phyloP scores from a whole-genome alignment of 139 green algal species.

The Chlorella sp. region DNA sequence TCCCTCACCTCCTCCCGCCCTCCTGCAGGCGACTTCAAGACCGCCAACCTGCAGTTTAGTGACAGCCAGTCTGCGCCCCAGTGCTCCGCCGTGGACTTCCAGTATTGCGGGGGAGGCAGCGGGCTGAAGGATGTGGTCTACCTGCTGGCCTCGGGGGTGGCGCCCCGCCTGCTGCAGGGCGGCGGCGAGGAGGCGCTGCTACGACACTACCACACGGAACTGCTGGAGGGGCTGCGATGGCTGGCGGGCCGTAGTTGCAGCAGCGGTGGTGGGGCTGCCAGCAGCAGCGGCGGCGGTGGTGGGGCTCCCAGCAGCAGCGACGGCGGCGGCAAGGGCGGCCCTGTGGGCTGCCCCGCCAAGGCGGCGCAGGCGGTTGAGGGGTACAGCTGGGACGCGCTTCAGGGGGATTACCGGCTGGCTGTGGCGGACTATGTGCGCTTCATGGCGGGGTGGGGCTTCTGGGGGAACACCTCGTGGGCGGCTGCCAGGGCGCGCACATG shows the following conservation, averaged over 20 bases:
- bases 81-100: slow-evolving; percentile 46
- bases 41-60: not conserved
- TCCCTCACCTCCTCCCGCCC: not conserved
- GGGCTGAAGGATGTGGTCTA: slow-evolving; percentile 69
- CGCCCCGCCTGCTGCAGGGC: slow-evolving; percentile 37
- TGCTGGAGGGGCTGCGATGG: slow-evolving; percentile 28
- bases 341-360: not conserved
- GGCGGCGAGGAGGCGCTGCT: slow-evolving; percentile 51
- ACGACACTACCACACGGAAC: slow-evolving; percentile 49
- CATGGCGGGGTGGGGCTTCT: slow-evolving; percentile 63
- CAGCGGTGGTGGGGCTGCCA: not conserved
- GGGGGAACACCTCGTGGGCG: slow-evolving; percentile 29
- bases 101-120: slow-evolving; percentile 62
- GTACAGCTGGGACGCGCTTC: slow-evolving; percentile 19
- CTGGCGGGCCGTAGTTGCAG: not conserved
- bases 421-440: slow-evolving; percentile 66
- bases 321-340: not conserved
- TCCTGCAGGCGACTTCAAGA: slow-evolving; percentile 7
- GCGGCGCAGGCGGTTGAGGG: slow-evolving; percentile 5
- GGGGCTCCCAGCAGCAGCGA: not conserved
- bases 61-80: not conserved
- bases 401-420: slow-evolving; percentile 4
- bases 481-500: not conserved
- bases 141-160: slow-evolving; percentile 56
- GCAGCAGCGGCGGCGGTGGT: not conserved